A percentile compares a stretch with the other conserved stretches of the same genome.
phyloP scores from a whole-genome alignment of 2,329 filamentous ascomycete genomes.

The Proliferodiscus dingleyae region DNA sequence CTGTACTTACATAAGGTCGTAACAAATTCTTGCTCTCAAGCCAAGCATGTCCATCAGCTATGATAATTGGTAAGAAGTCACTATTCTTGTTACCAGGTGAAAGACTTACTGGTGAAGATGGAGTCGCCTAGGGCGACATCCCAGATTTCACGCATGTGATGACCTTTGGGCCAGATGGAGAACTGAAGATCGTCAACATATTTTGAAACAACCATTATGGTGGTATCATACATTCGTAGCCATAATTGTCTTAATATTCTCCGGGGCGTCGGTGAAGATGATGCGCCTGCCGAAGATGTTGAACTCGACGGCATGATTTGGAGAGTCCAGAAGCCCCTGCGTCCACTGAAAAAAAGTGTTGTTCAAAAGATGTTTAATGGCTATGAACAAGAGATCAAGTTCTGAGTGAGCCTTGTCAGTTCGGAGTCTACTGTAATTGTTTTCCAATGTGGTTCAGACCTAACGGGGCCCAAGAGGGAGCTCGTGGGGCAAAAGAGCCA shows the following conservation, averaged over 20 bases:
- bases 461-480: neutral
- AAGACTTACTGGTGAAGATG: slow-evolving; percentile 8
- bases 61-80: neutral
- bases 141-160: slow-evolving; percentile 1
- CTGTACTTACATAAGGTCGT: slow-evolving; percentile 1
- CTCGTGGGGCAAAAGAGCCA: neutral
- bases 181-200: slow-evolving; percentile 1
- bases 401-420: neutral
- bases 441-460: neutral
- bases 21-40: neutral
- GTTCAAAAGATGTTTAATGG: slow-evolving; percentile 1
- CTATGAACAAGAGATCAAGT: slow-evolving; percentile 1
- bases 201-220: too few relatives aligned
- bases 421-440: neutral
- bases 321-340: neutral
- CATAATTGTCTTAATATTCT: slow-evolving; percentile 10
- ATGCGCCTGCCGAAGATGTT: slow-evolving; percentile 4
- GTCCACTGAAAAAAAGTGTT: slow-evolving; percentile 4
- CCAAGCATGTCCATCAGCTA: slow-evolving; percentile 2
- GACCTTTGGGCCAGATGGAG: slow-evolving; percentile 2
- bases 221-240: neutral
- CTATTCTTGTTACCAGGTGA: neutral
- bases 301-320: slow-evolving; percentile 6
- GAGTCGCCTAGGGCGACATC: slow-evolving; percentile 4
- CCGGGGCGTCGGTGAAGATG: slow-evolving; percentile 4